Conservation (phyloP, 1,139 yeast species). For the Trichomonascaceae sp. region DNA sequence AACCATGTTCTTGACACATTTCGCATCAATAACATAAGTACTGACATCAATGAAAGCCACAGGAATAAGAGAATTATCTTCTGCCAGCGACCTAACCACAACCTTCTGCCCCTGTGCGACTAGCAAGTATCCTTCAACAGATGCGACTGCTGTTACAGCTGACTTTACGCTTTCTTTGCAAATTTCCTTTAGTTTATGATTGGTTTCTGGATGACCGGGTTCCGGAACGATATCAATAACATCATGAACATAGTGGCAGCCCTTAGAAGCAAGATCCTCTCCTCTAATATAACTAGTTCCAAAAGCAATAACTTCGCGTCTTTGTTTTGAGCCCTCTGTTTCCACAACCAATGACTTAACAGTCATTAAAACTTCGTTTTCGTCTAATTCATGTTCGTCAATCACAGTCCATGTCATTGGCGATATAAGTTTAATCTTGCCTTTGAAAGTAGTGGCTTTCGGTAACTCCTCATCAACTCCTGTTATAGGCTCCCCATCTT, state of each 20-base stretch:
- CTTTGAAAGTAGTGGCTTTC: constrained; percentile 51
- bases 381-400: constrained; percentile 60
- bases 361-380: constrained; percentile 59
- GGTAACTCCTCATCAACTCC: constrained; percentile 50
- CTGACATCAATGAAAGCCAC: constrained; percentile 90
- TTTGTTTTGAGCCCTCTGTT: constrained; percentile 47
- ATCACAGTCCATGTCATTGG: constrained; percentile 74
- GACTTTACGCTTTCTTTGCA: constrained; percentile 77
- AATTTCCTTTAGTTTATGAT: constrained; percentile 70
- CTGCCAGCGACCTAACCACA: constrained; percentile 74
- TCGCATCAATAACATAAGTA: constrained; percentile 71
- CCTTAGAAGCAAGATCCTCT: constrained; percentile 80
- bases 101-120: constrained; percentile 83
- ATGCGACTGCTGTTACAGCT: constrained; percentile 74
- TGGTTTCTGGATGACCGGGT: constrained; percentile 80
- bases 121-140: constrained; percentile 76
- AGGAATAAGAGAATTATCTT: constrained; percentile 75
- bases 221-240: constrained; percentile 85
- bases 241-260: constrained; percentile 69
- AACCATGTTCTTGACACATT: constrained; percentile 74
- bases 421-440: constrained; percentile 60
- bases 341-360: constrained; percentile 57
- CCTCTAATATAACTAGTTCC: constrained; percentile 76
- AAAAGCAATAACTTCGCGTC: constrained; percentile 63
- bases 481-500: constrained; percentile 60